Base-by-base conservation (phyloP, 352 stramenopile species). In the Blastocystis sp. region DNA sequence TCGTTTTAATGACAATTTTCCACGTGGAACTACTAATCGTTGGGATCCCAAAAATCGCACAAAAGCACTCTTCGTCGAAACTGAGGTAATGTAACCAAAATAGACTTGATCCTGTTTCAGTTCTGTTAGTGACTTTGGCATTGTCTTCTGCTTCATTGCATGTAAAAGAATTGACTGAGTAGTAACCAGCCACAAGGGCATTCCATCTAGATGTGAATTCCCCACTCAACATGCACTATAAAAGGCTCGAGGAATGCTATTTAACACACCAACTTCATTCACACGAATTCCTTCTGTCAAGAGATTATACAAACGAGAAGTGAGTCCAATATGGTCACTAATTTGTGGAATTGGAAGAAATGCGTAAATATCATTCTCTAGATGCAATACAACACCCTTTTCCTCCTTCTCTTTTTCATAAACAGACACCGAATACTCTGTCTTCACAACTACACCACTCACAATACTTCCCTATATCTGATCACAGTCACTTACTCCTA, bases 331-430 rank as follows among this genome's bases (percentile, higher is more conserved):
- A 37, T 64, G 73, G n/a, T 84, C 73, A 37, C 73, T 56, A 22
- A 84, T 30, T 27, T 68, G 51, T 22, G 19, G 44, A 48, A 84
- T 57, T 19, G 73, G 73, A 37, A 84, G n/a, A 27, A 84, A 84
- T 6, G 42, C 73, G 33, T 84, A 84, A 44, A 64, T 13, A 44
- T 84, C 73, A 57, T 44, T 42, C 51, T 84, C 73, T 5, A 35
- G 6, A 37, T 84, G 73, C 9, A 84, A 15, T 37, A 84, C 51
- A 5, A 84, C 51, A 17, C 73, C 73, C 27, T 51, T 17, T 35
- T 54, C 42, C 9, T 37, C 51, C 15, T 66, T 37, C 51, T 68
- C 51, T 48, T 48, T 48, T 33, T 44, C 42, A 44, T 68, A 68
- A 5, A 84, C 13, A 27, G 22, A 17, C 51, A 68, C 35, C 5